Percentiles rank a stretch among this genome's conserved stretches.
These are phyloP conservation scores for Suillus ampliporus DNA, from an alignment of 768 basidiomycete species.

Conservation along the genomic window DNA sequence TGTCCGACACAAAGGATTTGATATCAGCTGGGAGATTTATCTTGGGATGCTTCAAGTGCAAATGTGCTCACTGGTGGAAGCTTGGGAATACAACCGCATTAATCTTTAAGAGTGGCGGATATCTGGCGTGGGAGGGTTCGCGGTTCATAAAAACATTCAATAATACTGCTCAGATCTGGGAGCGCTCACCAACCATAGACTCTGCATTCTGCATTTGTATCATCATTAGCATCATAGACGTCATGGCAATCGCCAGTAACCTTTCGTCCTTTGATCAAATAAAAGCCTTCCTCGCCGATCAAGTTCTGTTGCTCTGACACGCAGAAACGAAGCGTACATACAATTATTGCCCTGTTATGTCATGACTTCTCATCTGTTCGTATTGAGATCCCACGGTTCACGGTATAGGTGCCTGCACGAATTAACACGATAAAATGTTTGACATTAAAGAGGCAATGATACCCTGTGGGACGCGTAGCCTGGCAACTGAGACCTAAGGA, in stretches of 20 bases:
- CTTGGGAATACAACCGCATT: constrained; percentile 28
- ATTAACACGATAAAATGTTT: no score
- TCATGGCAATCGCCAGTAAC: neutral
- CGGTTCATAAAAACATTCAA: neutral
- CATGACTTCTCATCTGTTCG: no score
- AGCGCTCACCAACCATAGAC: neutral
- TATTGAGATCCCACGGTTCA: no score
- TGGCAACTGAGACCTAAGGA: no score
- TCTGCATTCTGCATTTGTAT: neutral
- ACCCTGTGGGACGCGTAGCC: no score
- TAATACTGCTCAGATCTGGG: neutral
- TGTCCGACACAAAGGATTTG: constrained; percentile 16
- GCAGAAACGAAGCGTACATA: no score
- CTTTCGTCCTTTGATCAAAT: neutral
- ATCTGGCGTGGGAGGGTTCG: no score
- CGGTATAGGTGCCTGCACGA: no score
- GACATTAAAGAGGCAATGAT: no score
- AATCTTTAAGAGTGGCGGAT: neutral
- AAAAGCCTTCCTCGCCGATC: neutral
- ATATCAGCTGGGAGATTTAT: constrained; percentile 19
- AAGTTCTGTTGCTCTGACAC: neutral
- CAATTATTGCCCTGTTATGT: no score
- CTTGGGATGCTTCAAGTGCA: constrained; percentile 25
- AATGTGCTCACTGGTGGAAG: constrained; percentile 34
- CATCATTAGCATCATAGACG: neutral